Conservation (phyloP, 768 basidiomycete species). For the Chalciporus pseudorubinellus region DNA sequence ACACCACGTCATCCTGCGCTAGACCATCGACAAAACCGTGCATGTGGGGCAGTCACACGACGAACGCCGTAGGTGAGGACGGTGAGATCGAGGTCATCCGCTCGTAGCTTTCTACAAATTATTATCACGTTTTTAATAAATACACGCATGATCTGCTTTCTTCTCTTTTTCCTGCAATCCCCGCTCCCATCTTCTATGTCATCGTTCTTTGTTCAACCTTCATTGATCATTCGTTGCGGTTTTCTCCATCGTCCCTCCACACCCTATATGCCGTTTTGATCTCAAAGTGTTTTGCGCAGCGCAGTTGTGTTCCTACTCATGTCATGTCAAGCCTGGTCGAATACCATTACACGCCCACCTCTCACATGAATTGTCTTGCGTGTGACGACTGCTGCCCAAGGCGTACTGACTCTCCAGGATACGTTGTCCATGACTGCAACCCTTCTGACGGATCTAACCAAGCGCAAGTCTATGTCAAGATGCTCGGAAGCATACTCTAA, state of each 20-base stretch:
- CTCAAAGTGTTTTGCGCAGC: conserved; percentile 2
- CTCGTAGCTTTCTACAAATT: not conserved
- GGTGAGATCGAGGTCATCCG: conserved; percentile 5
- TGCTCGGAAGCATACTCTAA: too few species aligned
- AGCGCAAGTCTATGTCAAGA: not conserved
- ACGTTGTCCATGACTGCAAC: too few species aligned
- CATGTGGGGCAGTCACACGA: conserved; percentile 9
- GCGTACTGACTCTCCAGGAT: not conserved
- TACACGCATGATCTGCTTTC: conserved; percentile 2
- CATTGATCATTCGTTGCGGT: not conserved
- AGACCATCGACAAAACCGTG: conserved; percentile 1
- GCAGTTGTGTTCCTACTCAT: not conserved
- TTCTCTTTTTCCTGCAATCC: not conserved
- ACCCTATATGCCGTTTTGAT: not conserved
- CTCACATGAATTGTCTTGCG: conserved; percentile 5
- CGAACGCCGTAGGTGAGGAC: conserved; percentile 2
- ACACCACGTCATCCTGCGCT: not conserved
- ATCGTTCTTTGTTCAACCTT: not conserved
- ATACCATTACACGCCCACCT: conserved; percentile 20
- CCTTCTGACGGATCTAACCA: not conserved
- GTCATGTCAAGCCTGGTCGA: conserved; percentile 1
- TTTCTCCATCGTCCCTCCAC: not conserved
- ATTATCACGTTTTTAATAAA: conserved; percentile 12
- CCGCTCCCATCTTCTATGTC: not conserved
- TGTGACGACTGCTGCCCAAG: not conserved